Evolutionary conservation across 306 rosid genomes (phyloP).

Genomic region (Cyclanthera cordifolia): DNA sequence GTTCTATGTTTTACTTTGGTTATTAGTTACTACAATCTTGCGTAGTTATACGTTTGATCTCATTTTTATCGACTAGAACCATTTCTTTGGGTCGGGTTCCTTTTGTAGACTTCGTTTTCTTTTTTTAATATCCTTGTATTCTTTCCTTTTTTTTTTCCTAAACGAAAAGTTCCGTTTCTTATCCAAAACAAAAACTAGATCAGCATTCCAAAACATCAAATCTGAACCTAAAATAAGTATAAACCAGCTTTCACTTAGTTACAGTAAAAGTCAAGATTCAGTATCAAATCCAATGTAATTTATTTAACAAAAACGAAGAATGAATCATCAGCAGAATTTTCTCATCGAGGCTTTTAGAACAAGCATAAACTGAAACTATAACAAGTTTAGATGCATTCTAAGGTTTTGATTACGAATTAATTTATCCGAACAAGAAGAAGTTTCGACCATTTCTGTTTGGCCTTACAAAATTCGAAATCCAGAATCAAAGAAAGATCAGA

Average conservation of each 20-base stretch:
- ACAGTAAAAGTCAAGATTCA: not conserved
- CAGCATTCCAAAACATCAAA: too few relatives aligned
- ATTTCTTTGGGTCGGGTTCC: too few relatives aligned
- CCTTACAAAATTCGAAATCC: not conserved
- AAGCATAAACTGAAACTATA: not conserved
- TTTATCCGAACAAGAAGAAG: not conserved
- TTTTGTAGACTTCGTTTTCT: too few relatives aligned
- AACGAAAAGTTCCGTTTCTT: too few relatives aligned
- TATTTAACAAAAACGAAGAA: not conserved
- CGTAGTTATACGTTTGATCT: too few relatives aligned
- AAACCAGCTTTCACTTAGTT: not conserved
- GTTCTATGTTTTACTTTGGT: too few relatives aligned
- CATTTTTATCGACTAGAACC: too few relatives aligned
- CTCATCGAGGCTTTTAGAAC: not conserved
- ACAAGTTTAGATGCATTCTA: not conserved
- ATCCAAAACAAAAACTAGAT: too few relatives aligned
- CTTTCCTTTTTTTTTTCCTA: too few relatives aligned
- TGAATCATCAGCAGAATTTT: not conserved
- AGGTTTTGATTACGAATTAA: not conserved
- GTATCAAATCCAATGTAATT: not conserved
- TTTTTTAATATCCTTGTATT: too few relatives aligned
- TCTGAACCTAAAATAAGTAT: too few relatives aligned
- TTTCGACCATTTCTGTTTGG: not conserved
- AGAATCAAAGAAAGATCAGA: not conserved
- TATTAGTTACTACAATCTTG: too few relatives aligned